phyloP scores from a whole-genome alignment of 768 basidiomycete genomes.

The Coprinellus micaceus region DNA sequence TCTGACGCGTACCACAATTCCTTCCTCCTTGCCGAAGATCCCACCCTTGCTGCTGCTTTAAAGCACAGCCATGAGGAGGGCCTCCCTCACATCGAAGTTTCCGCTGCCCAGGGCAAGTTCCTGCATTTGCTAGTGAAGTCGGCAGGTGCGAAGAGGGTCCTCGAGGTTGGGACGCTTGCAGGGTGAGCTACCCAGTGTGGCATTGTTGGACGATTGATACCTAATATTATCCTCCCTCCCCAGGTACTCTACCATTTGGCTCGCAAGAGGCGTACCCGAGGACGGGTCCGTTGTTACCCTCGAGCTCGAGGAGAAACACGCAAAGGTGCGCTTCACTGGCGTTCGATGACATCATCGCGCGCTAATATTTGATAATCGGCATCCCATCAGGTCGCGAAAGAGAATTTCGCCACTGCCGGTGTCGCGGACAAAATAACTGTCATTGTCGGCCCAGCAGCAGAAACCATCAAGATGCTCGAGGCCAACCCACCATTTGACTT shows the following conservation, averaged over 20 bases:
- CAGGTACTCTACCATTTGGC: conserved; percentile 44
- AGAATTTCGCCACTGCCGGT: conserved; percentile 55
- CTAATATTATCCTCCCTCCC: neutral
- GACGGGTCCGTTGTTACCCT: conserved; percentile 48
- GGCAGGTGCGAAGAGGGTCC: conserved; percentile 50
- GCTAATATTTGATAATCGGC: neutral
- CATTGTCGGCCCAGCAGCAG: conserved; percentile 48
- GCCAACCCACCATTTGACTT: conserved; percentile 57
- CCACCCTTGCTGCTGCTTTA: conserved; percentile 36
- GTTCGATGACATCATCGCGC: neutral
- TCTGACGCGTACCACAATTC: conserved; percentile 56
- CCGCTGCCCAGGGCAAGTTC: conserved; percentile 54
- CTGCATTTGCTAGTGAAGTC: conserved; percentile 49
- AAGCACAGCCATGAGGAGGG: conserved; percentile 40
- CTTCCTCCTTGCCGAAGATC: conserved; percentile 45
- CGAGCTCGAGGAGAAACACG: conserved; percentile 44
- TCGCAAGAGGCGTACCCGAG: conserved; percentile 44
- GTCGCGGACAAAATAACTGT: conserved; percentile 46
- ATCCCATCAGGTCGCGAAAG: conserved; percentile 50
- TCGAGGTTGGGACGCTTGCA: conserved; percentile 67
- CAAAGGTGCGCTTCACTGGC: conserved; percentile 30
- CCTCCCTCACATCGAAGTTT: conserved; percentile 52
- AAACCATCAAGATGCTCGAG: conserved; percentile 45
- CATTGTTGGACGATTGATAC: neutral
- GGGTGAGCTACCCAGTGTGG: conserved; percentile 37